Evolutionary conservation across 306 rosid genomes (phyloP), one percentile per base, ranked within the genome.

Genomic region (Pyrus betulifolia): DNA sequence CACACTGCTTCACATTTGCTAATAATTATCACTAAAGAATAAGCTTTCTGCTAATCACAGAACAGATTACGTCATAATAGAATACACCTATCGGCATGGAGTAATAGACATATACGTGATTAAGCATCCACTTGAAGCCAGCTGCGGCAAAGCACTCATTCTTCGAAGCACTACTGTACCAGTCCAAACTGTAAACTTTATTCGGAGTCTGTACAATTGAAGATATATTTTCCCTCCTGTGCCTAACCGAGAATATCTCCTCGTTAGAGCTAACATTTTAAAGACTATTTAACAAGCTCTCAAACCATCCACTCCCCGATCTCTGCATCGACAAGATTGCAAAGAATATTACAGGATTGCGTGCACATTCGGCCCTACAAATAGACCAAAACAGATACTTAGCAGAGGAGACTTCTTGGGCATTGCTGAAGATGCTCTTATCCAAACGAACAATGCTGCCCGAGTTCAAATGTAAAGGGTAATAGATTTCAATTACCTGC

Each of bases 111-210:
- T 66, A 75, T 81, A 95, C 99, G 97, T 95, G 99, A 85, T 95
- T 95, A 79, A 95, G 91, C 99, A 95, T 95, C 99, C 99, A 95
- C 93, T 95, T 95, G 80, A 95, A 89, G 84, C 99, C 99, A 81
- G 86, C 86, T 65, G 99, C 97, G 2, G 98, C 97, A 65, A 97
- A 88, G 79, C 99, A 95, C 44, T 90, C 89, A 60, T 92, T 92
- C 89, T 92, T 95, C 59, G 99, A 92, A 84, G 99, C 96, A 85
- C 99, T 95, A 82, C 83, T 95, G 81, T 83, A 71, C 97, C 99
- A 95, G 78, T 95, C 97, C 86, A 95, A 85, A 85, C 88, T 91
- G 84, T 91, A 92, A 78, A 95, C 93, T 81, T 72, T 86, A 83
- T 95, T 97, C 63, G 92, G 82, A 81, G 92, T 91, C 79, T 85